A percentile compares a stretch with the other conserved stretches of the same genome.
These are phyloP conservation scores for Haematococcus lacustris DNA, from an alignment of 139 green algal genomes.

Conservation along the genomic window DNA sequence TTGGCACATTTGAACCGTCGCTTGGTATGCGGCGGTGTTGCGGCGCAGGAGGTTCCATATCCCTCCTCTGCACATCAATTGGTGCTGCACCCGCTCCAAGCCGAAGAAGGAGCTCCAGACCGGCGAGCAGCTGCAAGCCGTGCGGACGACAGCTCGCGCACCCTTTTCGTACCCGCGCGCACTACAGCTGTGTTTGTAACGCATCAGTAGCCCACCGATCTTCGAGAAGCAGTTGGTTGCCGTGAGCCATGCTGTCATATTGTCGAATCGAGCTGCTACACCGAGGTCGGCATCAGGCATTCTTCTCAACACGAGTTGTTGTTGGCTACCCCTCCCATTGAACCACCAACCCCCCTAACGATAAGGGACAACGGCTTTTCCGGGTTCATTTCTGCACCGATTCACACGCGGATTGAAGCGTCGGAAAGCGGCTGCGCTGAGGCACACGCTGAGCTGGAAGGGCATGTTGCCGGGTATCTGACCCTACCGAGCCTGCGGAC, in stretches of 20 bases:
- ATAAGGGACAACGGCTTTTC: too few relatives aligned
- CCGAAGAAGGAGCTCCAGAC: not conserved
- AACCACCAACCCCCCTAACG: too few relatives aligned
- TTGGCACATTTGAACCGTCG: not conserved
- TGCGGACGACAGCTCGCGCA: not conserved
- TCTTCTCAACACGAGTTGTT: not conserved
- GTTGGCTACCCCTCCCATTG: too few relatives aligned
- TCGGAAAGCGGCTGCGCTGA: too few relatives aligned
- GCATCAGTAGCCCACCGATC: not conserved
- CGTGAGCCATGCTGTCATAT: not conserved
- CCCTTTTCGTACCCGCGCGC: not conserved
- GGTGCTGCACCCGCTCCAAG: conserved; percentile 33
- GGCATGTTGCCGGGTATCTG: too few relatives aligned
- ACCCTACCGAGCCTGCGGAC: too few relatives aligned
- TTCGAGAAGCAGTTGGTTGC: not conserved
- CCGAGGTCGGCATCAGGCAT: not conserved
- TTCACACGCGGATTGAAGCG: too few relatives aligned
- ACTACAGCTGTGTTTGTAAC: conserved; percentile 4
- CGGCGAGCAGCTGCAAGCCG: not conserved
- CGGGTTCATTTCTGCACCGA: too few relatives aligned
- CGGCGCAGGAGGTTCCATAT: conserved; percentile 2
- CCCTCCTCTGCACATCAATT: conserved; percentile 9
- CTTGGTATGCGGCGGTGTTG: not conserved
- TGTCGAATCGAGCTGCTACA: too few relatives aligned
- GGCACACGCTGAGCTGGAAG: too few relatives aligned